These are phyloP conservation scores for Henckelia pumila DNA, from an alignment of 257 asterid species.

Conservation along the genomic window DNA sequence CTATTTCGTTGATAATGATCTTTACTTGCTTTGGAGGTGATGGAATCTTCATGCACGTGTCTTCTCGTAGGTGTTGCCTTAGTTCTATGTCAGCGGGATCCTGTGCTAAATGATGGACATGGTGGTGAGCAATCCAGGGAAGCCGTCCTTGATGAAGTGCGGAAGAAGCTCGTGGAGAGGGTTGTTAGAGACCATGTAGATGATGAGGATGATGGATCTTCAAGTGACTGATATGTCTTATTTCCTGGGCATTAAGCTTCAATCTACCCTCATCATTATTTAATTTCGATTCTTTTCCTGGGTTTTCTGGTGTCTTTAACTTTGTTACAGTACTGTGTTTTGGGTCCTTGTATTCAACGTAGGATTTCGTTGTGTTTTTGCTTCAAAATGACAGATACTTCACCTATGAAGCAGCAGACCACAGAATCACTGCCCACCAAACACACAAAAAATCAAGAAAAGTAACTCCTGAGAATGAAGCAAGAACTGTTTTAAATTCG, in stretches of 20 bases:
- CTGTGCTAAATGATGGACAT: slow-evolving; percentile 80
- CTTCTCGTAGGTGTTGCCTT: slow-evolving; percentile 71
- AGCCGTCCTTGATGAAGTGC: slow-evolving; percentile 74
- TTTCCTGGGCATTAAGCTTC: neutral
- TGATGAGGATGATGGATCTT: slow-evolving; percentile 55
- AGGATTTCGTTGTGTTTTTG: neutral
- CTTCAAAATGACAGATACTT: too few relatives aligned
- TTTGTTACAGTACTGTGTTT: neutral
- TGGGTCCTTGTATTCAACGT: neutral
- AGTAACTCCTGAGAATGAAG: too few relatives aligned
- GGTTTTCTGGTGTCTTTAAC: neutral
- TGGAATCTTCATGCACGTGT: slow-evolving; percentile 12
- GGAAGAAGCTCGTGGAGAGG: slow-evolving; percentile 84
- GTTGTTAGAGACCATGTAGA: slow-evolving; percentile 74
- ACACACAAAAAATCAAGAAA: too few relatives aligned
- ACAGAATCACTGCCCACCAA: too few relatives aligned
- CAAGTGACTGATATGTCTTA: slow-evolving; percentile 53
- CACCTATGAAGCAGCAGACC: too few relatives aligned
- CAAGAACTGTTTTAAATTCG: too few relatives aligned
- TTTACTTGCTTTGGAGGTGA: neutral
- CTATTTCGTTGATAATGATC: neutral
- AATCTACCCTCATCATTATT: neutral
- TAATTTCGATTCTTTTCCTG: neutral
- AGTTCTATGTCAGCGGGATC: slow-evolving; percentile 80
- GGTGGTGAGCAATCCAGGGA: slow-evolving; percentile 67